Evolutionary conservation across 2,329 filamentous ascomycete genomes (phyloP), one percentile per base, ranked within the genome.

Genomic region (Scedosporium boydii): DNA sequence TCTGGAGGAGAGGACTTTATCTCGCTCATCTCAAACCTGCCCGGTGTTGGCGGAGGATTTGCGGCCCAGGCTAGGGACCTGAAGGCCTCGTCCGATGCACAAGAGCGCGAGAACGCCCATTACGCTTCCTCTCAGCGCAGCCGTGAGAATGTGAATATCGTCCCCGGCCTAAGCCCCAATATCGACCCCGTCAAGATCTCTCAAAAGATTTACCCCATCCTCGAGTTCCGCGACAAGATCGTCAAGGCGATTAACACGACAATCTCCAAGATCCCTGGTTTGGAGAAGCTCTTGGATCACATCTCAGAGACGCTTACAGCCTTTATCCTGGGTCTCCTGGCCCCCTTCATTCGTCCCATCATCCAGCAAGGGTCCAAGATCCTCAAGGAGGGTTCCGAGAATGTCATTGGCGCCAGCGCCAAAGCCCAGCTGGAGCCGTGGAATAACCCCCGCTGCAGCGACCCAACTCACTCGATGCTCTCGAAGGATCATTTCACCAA

Each of bases 251-350:
- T 99, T 73, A 91, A 87, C 70, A 84, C 86, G 46, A 88, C 92
- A 60, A 91, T 98, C 67, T 87, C 92, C 69, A 97, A 96, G 78
- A 89, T 99, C 46, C 95, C 95, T 0, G 93, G 93, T 0, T 81
- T 99, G 3, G 91, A 96, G 75, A 82, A 87, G 65, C 79, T 97
- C n/a, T 86, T 98, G 23, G 93, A 98, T 66, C 93, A 91, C 69
- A 96, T 99, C 69, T 91, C 89, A 62, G 95, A 99, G 77, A 93
- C 90, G 1, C 80, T 99, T 48, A 96, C 93, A 0, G 82, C 96
- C 6, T 98, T 98, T 72, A 85, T 99, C 59, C 83, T 99, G 65
- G 93, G 92, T 5, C 83, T 99, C 1, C 82, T 99, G 18, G 91
- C 95, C 0, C 95, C 95, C 0, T 98, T 96, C 73, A 84, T 99